Evolutionary conservation across 176 grass and related monocot species (phyloP), one percentile per base, ranked within the genome.

Genomic region (Cenchrus fungigraminus): DNA sequence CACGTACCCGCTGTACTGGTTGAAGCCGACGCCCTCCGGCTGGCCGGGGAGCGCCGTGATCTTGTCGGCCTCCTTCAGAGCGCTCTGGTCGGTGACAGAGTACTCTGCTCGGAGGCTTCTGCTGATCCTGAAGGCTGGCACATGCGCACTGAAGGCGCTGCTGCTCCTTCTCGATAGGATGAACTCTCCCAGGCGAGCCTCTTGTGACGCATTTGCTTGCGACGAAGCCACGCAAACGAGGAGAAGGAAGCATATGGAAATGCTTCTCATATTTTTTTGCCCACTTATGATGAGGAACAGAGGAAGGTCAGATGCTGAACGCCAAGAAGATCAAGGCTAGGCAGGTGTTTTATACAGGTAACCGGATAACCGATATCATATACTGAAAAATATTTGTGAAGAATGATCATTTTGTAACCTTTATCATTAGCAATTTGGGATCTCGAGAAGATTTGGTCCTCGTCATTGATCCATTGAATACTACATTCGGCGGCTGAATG

Each of bases 1-100:
- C 9, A 94, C 65, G 20, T 91, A 87, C 25, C 89, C 92, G 12
- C 74, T 71, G 64, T 91, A 94, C 77, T 94, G 89, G 77, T 91
- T 0, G 75, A 94, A 87, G 37, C 82, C 31, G 0, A 68, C 79
- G 56, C 34, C 59, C 3, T 44, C n/a, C 8, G 87, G 87, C 67
- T 94, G 89, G 11, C 92, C 84, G 0, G 89, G 92, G 31, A 92
- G 42, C 37, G 58, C 64, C 0, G 22, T 15, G 16, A 94, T 89
- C 86, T 58, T 94, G 14, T 91, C 83, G 13, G 76, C 76, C 31
- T 40, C 85, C 82, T 51, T 87, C 44, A 81, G 37, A 10, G 86
- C 43, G 3, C 17, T 79, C 47, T 84, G 68, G 13, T 88, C 65
- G 6, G 71, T n/a, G 16, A 25, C 53, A 42, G 74, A n/a, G 49